Evolutionary conservation across 331 rosid genomes (phyloP), one percentile per base, ranked within the genome.

Genomic region (Dryas integrifolia): DNA sequence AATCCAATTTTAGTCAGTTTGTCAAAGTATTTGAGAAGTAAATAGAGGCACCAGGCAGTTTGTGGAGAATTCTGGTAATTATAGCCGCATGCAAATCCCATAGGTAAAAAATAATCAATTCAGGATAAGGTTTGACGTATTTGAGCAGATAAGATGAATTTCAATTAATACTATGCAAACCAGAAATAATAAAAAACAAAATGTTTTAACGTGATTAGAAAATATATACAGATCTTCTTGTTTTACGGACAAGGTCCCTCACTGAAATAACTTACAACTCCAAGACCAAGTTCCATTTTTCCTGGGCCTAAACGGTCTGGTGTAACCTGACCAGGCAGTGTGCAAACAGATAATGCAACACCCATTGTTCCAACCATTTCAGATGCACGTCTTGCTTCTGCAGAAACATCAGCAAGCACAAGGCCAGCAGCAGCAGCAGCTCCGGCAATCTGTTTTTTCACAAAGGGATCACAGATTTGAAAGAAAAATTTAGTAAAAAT

Each of bases 291-390:
- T 79, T 91, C 98, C 93, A 95, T 91, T 81, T 91, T 85, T 76
- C 87, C 90, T 24, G 92, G 87, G 65, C 92, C 97, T 76, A 95
- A 70, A 66, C 97, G 96, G 74, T 91, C 97, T 50, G 96, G 82
- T 58, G 88, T 79, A 77, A 80, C 91, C 88, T 21, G 96, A 71
- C 98, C 98, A 51, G 98, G 98, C 46, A 80, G 84, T 49, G 97
- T 88, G 86, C 96, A 92, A 46, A 86, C 84, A 71, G 94, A 86
- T 73, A 91, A 81, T 47, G 93, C 97, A 79, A 95, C 97, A 60
- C 96, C 97, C 97, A 95, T 87, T 45, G 97, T 95, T 67, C 98
- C 98, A 75, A 94, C 90, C 85, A 82, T 74, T 85, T 94, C 97
- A 66, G 98, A 82, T 57, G 96, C 98, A 52, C 61, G 86, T 77